Conservation (phyloP, 2,329 filamentous ascomycete genomes). For the Penicillium rolfsii region DNA sequence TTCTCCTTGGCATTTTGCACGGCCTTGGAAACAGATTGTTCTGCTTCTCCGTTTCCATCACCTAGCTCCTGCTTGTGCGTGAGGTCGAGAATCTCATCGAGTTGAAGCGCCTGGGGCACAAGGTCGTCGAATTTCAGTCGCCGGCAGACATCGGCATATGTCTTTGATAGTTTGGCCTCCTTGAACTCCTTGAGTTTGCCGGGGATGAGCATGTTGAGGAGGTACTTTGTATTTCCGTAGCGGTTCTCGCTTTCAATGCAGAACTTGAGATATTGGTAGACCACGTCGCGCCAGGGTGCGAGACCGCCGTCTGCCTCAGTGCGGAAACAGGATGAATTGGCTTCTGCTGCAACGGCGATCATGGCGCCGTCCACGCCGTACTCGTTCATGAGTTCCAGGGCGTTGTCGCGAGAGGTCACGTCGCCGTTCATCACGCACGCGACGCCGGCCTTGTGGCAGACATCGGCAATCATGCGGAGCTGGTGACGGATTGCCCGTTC, state of each 20-base stretch:
- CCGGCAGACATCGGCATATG: slow-evolving; percentile 70
- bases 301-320: slow-evolving; percentile 68
- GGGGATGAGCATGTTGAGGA: slow-evolving; percentile 82
- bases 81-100: slow-evolving; percentile 62
- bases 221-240: slow-evolving; percentile 90
- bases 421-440: slow-evolving; percentile 97
- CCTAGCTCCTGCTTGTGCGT: slow-evolving; percentile 31
- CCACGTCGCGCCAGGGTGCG: slow-evolving; percentile 75
- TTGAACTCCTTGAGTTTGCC: slow-evolving; percentile 71
- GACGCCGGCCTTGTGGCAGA: slow-evolving; percentile 83
- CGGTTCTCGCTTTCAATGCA: slow-evolving; percentile 80
- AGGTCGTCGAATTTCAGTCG: slow-evolving; percentile 67
- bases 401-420: slow-evolving; percentile 74
- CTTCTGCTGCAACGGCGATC: slow-evolving; percentile 92
- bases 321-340: slow-evolving; percentile 87
- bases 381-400: slow-evolving; percentile 69
- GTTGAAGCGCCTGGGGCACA: slow-evolving; percentile 63
- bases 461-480: slow-evolving; percentile 76
- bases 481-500: slow-evolving; percentile 86
- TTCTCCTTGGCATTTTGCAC: slow-evolving; percentile 40
- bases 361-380: slow-evolving; percentile 92
- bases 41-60: slow-evolving; percentile 6
- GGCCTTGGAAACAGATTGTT: slow-evolving; percentile 30
- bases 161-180: slow-evolving; percentile 66
- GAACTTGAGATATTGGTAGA: slow-evolving; percentile 71